Conservation (phyloP, 1,139 yeast genomes). For the Hyphopichia burtonii region DNA sequence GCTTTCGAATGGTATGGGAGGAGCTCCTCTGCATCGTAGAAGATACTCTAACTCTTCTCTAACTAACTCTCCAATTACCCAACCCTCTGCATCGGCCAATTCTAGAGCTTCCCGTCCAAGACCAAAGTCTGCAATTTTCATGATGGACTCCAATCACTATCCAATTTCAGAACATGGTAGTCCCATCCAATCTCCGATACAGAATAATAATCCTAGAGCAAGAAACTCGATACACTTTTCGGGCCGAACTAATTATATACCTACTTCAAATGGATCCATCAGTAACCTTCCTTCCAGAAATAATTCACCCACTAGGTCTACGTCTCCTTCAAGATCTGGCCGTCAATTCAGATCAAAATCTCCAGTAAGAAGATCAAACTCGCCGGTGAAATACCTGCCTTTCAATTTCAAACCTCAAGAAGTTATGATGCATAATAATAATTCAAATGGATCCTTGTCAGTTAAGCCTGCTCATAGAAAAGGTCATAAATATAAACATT, state of each 20-base stretch:
- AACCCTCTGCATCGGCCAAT: conserved; percentile 16
- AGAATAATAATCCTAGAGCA: conserved; percentile 20
- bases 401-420: conserved; percentile 49
- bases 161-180: conserved; percentile 33
- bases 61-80: conserved; percentile 22
- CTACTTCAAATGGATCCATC: conserved; percentile 5
- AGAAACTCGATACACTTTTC: conserved; percentile 19
- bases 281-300: conserved; percentile 13
- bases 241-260: conserved; percentile 5
- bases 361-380: conserved; percentile 24
- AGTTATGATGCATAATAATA: conserved; percentile 25
- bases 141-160: conserved; percentile 24
- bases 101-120: conserved; percentile 24
- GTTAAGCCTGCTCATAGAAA: conserved; percentile 73
- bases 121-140: conserved; percentile 39
- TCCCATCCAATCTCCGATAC: conserved; percentile 17
- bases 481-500: conserved; percentile 94
- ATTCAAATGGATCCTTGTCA: conserved; percentile 27
- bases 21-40: conserved; percentile 10
- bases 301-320: conserved; percentile 29
- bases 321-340: conserved; percentile 30
- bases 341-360: conserved; percentile 33
- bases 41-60: conserved; percentile 23
- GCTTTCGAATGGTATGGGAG: conserved; percentile 5
- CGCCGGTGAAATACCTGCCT: conserved; percentile 39